A percentile compares a stretch with the other conserved stretches of the same genome.
phyloP scores from a whole-genome alignment of 768 basidiomycete species.

The Myochromella boudieri region DNA sequence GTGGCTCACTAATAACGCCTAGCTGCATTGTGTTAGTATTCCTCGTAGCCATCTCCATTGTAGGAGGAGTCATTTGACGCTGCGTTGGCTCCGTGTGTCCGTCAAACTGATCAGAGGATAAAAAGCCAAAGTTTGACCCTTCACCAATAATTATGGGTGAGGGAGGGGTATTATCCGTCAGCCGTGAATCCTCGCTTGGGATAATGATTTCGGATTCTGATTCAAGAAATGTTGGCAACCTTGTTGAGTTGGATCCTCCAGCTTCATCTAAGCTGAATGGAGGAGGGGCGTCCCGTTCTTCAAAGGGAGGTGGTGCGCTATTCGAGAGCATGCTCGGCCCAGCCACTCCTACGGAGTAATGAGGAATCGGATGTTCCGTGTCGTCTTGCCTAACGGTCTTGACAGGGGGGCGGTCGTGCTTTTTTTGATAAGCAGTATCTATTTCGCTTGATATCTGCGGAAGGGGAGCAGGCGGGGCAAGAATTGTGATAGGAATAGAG shows the following conservation, averaged over 20 bases:
- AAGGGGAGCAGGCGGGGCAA: slow-evolving; percentile 76
- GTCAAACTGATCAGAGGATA: slow-evolving; percentile 72
- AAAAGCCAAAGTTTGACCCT: slow-evolving; percentile 77
- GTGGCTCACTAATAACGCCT: slow-evolving; percentile 54
- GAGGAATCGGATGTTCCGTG: slow-evolving; percentile 54
- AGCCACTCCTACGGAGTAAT: slow-evolving; percentile 69
- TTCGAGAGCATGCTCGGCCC: slow-evolving; percentile 70
- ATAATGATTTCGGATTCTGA: slow-evolving; percentile 77
- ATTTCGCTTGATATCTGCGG: slow-evolving; percentile 73
- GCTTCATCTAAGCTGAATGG: slow-evolving; percentile 61
- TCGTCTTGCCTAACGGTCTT: slow-evolving; percentile 74
- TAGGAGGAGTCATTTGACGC: slow-evolving; percentile 66
- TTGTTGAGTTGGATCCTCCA: slow-evolving; percentile 57
- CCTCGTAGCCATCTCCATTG: slow-evolving; percentile 70
- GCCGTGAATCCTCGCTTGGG: slow-evolving; percentile 43
- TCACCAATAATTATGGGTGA: slow-evolving; percentile 59
- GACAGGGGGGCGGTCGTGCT: slow-evolving; percentile 79
- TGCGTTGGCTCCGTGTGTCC: slow-evolving; percentile 73
- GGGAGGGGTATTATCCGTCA: slow-evolving; percentile 30
- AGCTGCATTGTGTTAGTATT: slow-evolving; percentile 72
- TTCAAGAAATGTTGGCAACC: slow-evolving; percentile 75
- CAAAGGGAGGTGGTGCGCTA: slow-evolving; percentile 80
- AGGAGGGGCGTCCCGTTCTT: slow-evolving; percentile 80
- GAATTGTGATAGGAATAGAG: slow-evolving; percentile 66
- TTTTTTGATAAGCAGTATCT: slow-evolving; percentile 81